Percentiles rank a stretch among this genome's conserved stretches.
phyloP scores from a whole-genome alignment of 257 asterid genomes.

The Nicotiana benthamiana region DNA sequence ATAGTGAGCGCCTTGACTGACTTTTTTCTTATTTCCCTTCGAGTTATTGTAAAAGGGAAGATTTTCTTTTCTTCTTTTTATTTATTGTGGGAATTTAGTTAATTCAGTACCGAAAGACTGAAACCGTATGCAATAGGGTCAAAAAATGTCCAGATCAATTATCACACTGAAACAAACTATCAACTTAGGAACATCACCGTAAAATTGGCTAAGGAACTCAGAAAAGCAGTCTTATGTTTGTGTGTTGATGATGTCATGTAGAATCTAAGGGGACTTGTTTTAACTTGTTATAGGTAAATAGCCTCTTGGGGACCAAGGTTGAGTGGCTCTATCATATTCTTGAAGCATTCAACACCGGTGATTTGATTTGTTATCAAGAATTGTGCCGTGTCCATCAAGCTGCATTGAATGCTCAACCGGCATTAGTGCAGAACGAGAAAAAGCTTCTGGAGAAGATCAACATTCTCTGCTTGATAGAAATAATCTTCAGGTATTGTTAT shows the following conservation, averaged over 20 bases:
- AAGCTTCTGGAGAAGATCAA: conserved; percentile 92
- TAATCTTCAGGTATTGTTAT: conserved; percentile 63
- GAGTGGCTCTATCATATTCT: conserved; percentile 89
- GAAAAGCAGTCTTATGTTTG: not conserved
- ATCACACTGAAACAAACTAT: not conserved
- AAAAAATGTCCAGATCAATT: not conserved
- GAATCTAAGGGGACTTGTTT: not conserved
- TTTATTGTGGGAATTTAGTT: not conserved
- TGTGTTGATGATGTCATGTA: not conserved
- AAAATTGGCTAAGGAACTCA: not conserved
- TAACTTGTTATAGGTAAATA: conserved; percentile 51
- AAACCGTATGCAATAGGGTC: not conserved
- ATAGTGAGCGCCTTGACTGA: not conserved
- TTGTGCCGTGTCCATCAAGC: conserved; percentile 72
- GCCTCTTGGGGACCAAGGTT: conserved; percentile 76
- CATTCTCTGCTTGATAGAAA: conserved; percentile 96
- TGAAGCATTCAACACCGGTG: conserved; percentile 90
- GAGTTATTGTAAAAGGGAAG: not conserved
- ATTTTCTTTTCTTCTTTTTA: not conserved
- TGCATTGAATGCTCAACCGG: conserved; percentile 81
- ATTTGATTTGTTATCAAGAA: conserved; percentile 80
- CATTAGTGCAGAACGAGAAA: conserved; percentile 80
- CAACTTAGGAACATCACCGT: not conserved
- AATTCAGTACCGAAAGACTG: not conserved
- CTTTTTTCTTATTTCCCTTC: not conserved